These are phyloP conservation scores for Eurotiales sp. DNA, from an alignment of 2,329 filamentous ascomycete species.

Conservation along the genomic window DNA sequence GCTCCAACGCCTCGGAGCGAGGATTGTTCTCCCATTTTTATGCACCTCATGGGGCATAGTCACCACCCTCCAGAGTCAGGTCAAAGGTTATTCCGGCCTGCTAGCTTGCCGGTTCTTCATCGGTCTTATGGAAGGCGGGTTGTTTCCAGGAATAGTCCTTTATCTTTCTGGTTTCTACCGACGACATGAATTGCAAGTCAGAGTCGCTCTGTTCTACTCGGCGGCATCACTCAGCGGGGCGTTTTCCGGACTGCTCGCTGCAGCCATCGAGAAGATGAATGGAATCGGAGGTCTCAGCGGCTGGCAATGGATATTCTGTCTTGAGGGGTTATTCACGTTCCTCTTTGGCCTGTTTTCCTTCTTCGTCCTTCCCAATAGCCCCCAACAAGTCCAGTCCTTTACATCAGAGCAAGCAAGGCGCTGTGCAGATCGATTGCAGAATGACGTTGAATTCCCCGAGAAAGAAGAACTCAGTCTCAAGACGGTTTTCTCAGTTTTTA, in stretches of 20 bases:
- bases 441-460: too few species aligned
- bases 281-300: constrained; percentile 46
- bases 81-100: not conserved
- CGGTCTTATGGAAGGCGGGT: constrained; percentile 29
- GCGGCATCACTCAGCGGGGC: constrained; percentile 74
- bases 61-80: not conserved
- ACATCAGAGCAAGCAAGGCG: too few species aligned
- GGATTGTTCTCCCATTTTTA: not conserved
- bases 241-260: constrained; percentile 77
- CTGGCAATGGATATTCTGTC: constrained; percentile 52
- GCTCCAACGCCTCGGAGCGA: not conserved
- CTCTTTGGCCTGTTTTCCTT: constrained; percentile 41
- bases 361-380: constrained; percentile 37
- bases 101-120: constrained; percentile 4
- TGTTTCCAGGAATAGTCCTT: constrained; percentile 57
- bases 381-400: too few species aligned
- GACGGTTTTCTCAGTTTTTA: too few species aligned
- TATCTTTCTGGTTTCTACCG: constrained; percentile 64
- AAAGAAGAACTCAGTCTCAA: too few species aligned
- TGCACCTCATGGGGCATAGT: not conserved
- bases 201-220: constrained; percentile 74
- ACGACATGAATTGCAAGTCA: constrained; percentile 67
- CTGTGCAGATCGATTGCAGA: too few species aligned
- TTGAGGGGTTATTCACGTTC: constrained; percentile 52
- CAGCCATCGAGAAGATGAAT: constrained; percentile 80